These are phyloP conservation scores for Rhododendron kiyosumense DNA, from an alignment of 148 eudicot species.

Conservation along the genomic window DNA sequence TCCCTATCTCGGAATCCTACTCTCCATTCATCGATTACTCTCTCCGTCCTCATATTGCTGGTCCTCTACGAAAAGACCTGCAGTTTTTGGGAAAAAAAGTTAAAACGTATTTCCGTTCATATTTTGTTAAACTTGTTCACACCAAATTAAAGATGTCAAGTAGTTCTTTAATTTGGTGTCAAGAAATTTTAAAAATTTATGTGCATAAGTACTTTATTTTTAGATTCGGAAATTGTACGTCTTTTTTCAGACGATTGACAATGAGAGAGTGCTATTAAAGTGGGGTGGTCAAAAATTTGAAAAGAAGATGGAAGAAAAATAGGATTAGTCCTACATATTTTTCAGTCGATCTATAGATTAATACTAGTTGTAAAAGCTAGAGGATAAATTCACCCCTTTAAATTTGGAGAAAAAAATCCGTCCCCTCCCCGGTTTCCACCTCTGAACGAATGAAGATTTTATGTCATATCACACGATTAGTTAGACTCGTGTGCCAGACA, in stretches of 20 bases:
- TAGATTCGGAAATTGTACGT: no score
- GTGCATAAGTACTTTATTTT: no score
- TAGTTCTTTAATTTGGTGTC: no score
- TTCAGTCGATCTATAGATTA: background rate
- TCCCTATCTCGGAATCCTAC: background rate
- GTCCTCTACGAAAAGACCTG: background rate
- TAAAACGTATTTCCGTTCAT: no score
- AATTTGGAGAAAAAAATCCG: background rate
- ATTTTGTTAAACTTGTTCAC: no score
- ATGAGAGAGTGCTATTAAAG: no score
- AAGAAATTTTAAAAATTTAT: no score
- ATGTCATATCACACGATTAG: background rate
- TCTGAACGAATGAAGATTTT: background rate
- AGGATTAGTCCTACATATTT: background rate
- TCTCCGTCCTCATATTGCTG: background rate
- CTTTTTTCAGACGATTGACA: no score
- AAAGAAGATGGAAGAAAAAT: no score
- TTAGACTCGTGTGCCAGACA: background rate
- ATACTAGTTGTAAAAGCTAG: background rate
- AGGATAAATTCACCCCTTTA: background rate
- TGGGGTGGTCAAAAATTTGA: background rate
- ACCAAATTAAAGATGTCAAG: no score
- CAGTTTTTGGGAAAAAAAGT: no score
- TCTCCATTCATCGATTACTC: background rate
- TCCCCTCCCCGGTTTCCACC: background rate